A percentile compares a stretch with the other conserved stretches of the same genome.
Conservation (phyloP, 1,284 basidiomycete species). For the Porogramme epimiltina region DNA sequence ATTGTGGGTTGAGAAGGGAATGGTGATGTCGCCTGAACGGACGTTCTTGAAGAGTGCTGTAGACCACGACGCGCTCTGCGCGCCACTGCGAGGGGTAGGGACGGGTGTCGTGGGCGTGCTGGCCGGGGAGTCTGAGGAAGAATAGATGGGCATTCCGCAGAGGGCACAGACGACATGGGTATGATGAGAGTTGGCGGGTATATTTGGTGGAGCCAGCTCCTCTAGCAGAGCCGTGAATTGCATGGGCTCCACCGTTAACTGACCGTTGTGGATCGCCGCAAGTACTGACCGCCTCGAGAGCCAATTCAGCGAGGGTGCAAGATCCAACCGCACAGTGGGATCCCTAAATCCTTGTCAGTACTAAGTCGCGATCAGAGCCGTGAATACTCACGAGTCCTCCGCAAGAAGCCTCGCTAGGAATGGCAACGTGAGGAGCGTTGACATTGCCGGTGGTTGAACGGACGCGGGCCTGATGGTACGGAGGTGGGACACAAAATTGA, state of each 20-base stretch:
- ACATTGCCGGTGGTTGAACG: slow-evolving; percentile 61
- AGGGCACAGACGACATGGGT: slow-evolving; percentile 63
- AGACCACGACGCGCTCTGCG: slow-evolving; percentile 50
- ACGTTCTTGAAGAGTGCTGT: slow-evolving; percentile 59
- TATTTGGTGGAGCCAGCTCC: slow-evolving; percentile 47
- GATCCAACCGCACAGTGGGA: slow-evolving; percentile 88
- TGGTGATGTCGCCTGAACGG: slow-evolving; percentile 33
- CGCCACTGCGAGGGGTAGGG: slow-evolving; percentile 23
- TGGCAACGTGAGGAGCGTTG: slow-evolving; percentile 75
- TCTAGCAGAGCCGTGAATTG: slow-evolving; percentile 53
- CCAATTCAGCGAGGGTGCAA: slow-evolving; percentile 95
- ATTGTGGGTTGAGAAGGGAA: slow-evolving; percentile 20
- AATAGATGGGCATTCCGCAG: slow-evolving; percentile 65
- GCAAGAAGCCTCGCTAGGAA: slow-evolving; percentile 81
- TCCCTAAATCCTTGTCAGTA: too few relatives aligned
- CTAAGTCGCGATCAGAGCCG: too few relatives aligned
- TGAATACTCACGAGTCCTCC: slow-evolving; percentile 84
- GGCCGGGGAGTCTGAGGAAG: slow-evolving; percentile 20
- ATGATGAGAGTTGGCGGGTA: slow-evolving; percentile 43
- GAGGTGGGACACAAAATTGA: slow-evolving; percentile 81
- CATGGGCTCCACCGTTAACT: slow-evolving; percentile 89
- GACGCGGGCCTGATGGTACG: slow-evolving; percentile 69
- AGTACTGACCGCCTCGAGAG: slow-evolving; percentile 87
- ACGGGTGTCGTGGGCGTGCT: slow-evolving; percentile 33
- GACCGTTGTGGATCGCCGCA: slow-evolving; percentile 85